Conservation (phyloP, 2,329 filamentous ascomycete genomes). For the Trichoderma citrinoviride region DNA sequence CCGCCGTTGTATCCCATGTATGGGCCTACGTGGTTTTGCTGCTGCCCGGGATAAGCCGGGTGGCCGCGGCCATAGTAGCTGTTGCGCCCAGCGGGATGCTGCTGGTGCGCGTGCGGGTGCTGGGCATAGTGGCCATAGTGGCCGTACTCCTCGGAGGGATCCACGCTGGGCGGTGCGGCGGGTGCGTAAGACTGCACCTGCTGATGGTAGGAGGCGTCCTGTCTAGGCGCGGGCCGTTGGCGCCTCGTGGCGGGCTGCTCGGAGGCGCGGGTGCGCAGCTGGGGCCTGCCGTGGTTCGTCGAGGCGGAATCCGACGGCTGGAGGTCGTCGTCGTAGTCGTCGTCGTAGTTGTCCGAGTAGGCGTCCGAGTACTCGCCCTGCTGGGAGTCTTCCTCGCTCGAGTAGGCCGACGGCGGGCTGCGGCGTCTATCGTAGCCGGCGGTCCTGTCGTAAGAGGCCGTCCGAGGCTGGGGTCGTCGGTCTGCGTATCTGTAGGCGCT, state of each 20-base stretch:
- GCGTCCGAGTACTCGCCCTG: slow-evolving; percentile 32
- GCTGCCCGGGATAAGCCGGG: slow-evolving; percentile 20
- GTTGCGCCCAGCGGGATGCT: slow-evolving; percentile 28
- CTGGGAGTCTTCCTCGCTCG: slow-evolving; percentile 40
- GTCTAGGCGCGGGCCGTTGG: slow-evolving; percentile 30
- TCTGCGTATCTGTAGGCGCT: slow-evolving; percentile 27
- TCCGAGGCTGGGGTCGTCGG: slow-evolving; percentile 30
- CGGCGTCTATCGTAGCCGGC: slow-evolving; percentile 28
- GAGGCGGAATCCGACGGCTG: slow-evolving; percentile 61
- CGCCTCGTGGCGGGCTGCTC: slow-evolving; percentile 32
- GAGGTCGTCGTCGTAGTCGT: slow-evolving; percentile 49
- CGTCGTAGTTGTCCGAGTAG: slow-evolving; percentile 34
- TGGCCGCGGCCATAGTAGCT: slow-evolving; percentile 28
- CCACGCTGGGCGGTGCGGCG: slow-evolving; percentile 59
- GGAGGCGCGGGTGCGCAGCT: slow-evolving; percentile 25
- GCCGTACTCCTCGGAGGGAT: slow-evolving; percentile 62
- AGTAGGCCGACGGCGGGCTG: slow-evolving; percentile 37
- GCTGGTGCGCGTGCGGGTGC: slow-evolving; percentile 24
- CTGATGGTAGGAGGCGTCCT: slow-evolving; percentile 40
- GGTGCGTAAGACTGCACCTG: slow-evolving; percentile 39
- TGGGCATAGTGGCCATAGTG: slow-evolving; percentile 41
- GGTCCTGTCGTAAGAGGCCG: slow-evolving; percentile 20
- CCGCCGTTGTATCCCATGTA: slow-evolving; percentile 40
- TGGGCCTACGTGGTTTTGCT: slow-evolving; percentile 43
- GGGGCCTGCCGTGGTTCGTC: slow-evolving; percentile 36